Percentiles rank a stretch among this genome's conserved stretches.
Conservation (phyloP, 2,329 filamentous ascomycete genomes). For the Helminthosporium solani region DNA sequence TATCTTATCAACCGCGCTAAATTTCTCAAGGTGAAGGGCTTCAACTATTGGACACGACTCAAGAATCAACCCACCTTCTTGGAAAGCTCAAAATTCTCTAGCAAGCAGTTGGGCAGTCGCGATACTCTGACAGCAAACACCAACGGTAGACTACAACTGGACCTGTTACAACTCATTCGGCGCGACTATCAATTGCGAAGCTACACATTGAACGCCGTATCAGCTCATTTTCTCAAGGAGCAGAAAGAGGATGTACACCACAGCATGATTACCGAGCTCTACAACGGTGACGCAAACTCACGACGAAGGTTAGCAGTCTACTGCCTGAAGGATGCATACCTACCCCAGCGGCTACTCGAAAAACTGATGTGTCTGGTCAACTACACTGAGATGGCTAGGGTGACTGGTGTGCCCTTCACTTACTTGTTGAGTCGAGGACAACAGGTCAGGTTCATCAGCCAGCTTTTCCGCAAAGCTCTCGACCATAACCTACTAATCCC, state of each 20-base stretch:
- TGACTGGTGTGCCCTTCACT: constrained; percentile 97
- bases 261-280: constrained; percentile 98
- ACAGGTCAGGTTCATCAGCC: constrained; percentile 96
- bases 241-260: constrained; percentile 99
- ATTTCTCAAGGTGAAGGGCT: constrained; percentile 75
- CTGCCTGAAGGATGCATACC: constrained; percentile 94
- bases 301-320: constrained; percentile 88
- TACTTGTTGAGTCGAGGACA: constrained; percentile 88
- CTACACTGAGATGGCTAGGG: constrained; percentile 99
- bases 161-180: constrained; percentile 92
- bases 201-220: constrained; percentile 96
- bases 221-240: constrained; percentile 89
- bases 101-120: constrained; percentile 96
- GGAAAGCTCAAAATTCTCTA: constrained; percentile 84
- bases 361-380: constrained; percentile 98
- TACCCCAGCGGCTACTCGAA: constrained; percentile 92
- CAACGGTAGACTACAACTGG: constrained; percentile 87
- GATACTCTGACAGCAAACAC: constrained; percentile 95
- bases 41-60: constrained; percentile 85
- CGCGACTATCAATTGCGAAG: constrained; percentile 92
- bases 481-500: constrained; percentile 94
- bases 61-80: constrained; percentile 68
- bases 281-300: constrained; percentile 94
- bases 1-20: constrained; percentile 88
- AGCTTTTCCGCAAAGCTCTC: constrained; percentile 90